Evolutionary conservation across 2,329 filamentous ascomycete genomes (phyloP).

Genomic region (Apiospora phragmitis): DNA sequence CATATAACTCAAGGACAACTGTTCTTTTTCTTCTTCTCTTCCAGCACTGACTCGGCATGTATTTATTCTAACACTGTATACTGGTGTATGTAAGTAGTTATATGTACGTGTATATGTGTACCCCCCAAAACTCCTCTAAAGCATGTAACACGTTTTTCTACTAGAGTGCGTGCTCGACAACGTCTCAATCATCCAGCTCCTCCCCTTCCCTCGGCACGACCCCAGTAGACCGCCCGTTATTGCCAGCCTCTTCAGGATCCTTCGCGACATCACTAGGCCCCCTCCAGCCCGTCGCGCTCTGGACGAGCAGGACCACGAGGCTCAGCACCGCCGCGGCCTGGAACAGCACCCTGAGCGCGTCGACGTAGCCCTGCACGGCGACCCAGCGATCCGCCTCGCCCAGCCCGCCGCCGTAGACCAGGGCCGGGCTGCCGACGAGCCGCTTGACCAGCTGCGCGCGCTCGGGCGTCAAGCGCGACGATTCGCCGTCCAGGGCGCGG

Average conservation of each 20-base stretch:
- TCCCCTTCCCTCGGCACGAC: not conserved
- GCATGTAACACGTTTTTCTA: not conserved
- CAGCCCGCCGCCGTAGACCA: constrained; percentile 47
- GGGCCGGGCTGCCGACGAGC: constrained; percentile 51
- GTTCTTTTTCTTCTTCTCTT: not conserved
- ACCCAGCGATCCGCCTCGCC: constrained; percentile 41
- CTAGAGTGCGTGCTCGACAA: not conserved
- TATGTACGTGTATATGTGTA: not conserved
- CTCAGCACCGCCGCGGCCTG: constrained; percentile 45
- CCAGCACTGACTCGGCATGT: not conserved
- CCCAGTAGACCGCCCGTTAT: not conserved
- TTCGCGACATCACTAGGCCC: constrained; percentile 46
- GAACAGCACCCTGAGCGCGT: constrained; percentile 47
- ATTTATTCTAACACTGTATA: not conserved
- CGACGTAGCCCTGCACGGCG: constrained; percentile 49
- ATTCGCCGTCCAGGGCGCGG: constrained; percentile 39
- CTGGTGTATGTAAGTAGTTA: not conserved
- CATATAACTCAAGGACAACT: no score
- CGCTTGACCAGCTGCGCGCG: constrained; percentile 43
- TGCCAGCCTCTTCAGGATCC: constrained; percentile 45
- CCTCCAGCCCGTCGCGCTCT: constrained; percentile 54
- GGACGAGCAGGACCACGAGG: constrained; percentile 44
- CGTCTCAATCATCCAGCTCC: not conserved
- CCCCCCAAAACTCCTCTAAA: not conserved
- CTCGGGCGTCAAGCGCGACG: constrained; percentile 30